These are phyloP conservation scores for Dioszegia crocea DNA, from an alignment of 768 basidiomycete species.

Conservation along the genomic window DNA sequence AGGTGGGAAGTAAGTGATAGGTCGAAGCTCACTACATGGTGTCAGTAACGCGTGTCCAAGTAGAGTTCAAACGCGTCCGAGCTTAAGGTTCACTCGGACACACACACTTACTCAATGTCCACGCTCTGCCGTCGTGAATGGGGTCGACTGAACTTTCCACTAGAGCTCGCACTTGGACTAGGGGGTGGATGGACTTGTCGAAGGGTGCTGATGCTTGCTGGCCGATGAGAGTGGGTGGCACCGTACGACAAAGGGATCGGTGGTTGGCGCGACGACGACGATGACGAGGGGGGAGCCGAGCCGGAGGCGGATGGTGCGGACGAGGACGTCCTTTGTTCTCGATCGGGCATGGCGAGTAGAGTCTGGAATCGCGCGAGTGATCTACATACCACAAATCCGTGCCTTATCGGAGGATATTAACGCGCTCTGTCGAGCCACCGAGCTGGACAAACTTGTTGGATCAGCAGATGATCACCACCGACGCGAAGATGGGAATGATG, in stretches of 20 bases:
- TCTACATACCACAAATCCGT: too few species aligned
- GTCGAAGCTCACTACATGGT: slow-evolving; percentile 2
- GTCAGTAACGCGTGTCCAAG: not conserved
- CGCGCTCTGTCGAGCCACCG: too few species aligned
- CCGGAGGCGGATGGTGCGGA: not conserved
- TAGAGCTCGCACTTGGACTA: not conserved
- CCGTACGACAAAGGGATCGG: slow-evolving; percentile 2
- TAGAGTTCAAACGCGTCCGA: not conserved
- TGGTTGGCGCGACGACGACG: not conserved
- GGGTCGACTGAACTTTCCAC: not conserved
- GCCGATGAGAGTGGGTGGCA: not conserved
- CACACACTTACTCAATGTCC: slow-evolving; percentile 8
- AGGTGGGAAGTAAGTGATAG: slow-evolving; percentile 29
- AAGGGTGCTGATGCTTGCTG: slow-evolving; percentile 4
- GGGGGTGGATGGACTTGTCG: not conserved
- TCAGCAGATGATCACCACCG: too few species aligned
- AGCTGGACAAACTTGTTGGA: too few species aligned
- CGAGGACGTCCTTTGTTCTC: slow-evolving; percentile 1
- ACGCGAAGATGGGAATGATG: too few species aligned
- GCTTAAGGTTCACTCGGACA: not conserved
- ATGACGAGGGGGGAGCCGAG: not conserved
- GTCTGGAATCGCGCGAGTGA: not conserved
- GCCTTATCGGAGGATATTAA: too few species aligned
- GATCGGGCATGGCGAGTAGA: not conserved
- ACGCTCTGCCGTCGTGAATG: slow-evolving; percentile 10